Conservation (phyloP, 1,139 yeast genomes). For the Lodderomyces orthopsilosis region DNA sequence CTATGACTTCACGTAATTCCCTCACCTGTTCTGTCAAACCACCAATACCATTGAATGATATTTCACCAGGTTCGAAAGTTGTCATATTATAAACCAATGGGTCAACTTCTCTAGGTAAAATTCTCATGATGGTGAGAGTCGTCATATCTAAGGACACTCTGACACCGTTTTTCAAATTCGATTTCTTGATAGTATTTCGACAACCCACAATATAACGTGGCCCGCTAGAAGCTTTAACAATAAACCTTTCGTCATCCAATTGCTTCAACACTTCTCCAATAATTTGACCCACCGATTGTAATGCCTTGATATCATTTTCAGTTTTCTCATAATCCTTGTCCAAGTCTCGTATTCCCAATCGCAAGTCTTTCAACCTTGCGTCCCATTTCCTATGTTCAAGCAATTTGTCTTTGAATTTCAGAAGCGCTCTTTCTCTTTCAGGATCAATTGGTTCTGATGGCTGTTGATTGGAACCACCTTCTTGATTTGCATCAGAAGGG, state of each 20-base stretch:
- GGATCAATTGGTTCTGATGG: slow-evolving; percentile 61
- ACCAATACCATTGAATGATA: slow-evolving; percentile 94
- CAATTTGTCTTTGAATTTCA: slow-evolving; percentile 78
- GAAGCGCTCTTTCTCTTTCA: slow-evolving; percentile 78
- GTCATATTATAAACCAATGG: slow-evolving; percentile 99
- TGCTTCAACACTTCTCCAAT: slow-evolving; percentile 97
- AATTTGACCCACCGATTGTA: slow-evolving; percentile 96
- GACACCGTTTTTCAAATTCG: slow-evolving; percentile 84
- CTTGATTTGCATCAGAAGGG: neutral
- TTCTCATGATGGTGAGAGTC: slow-evolving; percentile 95
- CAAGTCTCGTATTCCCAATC: slow-evolving; percentile 79
- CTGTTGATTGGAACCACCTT: slow-evolving; percentile 3
- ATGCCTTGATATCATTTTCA: slow-evolving; percentile 94
- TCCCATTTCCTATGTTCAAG: slow-evolving; percentile 96
- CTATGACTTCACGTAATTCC: slow-evolving; percentile 96
- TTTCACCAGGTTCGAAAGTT: slow-evolving; percentile 93
- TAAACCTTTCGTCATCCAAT: slow-evolving; percentile 89
- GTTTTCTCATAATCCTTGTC: slow-evolving; percentile 88
- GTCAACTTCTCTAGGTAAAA: slow-evolving; percentile 96
- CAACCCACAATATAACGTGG: slow-evolving; percentile 98
- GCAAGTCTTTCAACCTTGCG: slow-evolving; percentile 79
- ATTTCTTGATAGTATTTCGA: slow-evolving; percentile 86
- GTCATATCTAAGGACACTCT: slow-evolving; percentile 98
- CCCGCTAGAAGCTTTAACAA: slow-evolving; percentile 96
- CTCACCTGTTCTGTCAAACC: slow-evolving; percentile 95